Evolutionary conservation across 495 filamentous ascomycete species (phyloP), one percentile per base, ranked within the genome.

Genomic region (Tuber borchii): DNA sequence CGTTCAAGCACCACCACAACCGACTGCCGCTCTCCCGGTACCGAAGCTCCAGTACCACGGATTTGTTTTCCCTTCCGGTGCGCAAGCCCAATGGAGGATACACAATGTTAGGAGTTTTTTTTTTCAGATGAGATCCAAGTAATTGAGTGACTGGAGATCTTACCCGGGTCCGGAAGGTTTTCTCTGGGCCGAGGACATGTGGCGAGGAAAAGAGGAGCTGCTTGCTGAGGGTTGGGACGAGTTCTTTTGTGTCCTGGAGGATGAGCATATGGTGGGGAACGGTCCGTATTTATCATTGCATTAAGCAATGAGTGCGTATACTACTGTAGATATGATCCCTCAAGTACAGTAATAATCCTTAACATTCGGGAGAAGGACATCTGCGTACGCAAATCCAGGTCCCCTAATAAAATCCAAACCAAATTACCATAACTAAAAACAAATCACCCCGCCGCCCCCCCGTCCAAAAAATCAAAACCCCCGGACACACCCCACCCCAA

Each of bases 61-160:
- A 19, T 19, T 31, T 34, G 56, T 34, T 34, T 65, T 65, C 56
- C n/a, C 51, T 16, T 61, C 10, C 10, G n/a, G n/a, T 31, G 2
- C 3, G 1, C n/a, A 31, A 26, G 51, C 12, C 31, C 26, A 65
- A 31, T 3, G 56, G 26, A 34, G 4, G 31, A 8, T 65, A 34
- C 31, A 61, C 51, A 61, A 61, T n/a, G 26, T 12, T 34, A 65
- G 26, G 56, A 65, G 56, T 26, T 26, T 17, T 31, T 26, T 26
- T 17, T 31, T 65, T 65, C 26, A 65, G 26, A 34, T 65, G 56
- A 65, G 56, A 65, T 65, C 56, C 56, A 65, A 65, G 56, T 65
- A 65, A 65, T 65, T 65, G 56, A 65, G 56, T 34, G 56, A 65
- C 56, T 65, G 26, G 26, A 31, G 56, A 65, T 65, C 56, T 65